Base-by-base conservation (phyloP, 2,329 filamentous ascomycete species). In the Capronia americana region DNA sequence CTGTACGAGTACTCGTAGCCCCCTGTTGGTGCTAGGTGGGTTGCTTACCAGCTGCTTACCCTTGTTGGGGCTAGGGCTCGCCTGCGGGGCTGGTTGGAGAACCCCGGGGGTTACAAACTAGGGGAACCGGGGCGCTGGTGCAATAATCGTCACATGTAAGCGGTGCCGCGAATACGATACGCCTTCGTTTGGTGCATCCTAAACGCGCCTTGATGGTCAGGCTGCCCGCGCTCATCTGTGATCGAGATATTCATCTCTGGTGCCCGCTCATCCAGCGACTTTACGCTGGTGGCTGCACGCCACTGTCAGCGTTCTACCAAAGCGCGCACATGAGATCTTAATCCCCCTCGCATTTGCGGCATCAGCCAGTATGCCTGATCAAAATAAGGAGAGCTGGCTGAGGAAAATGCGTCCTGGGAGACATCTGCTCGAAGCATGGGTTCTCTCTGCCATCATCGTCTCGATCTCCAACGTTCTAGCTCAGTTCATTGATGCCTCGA, bases 401-500 rank as follows among this genome's bases (percentile, higher is more conserved):
- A 12, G 38, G 20, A 61, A 61, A 24, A 24, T 54, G 28, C 46
- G 48, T 6, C 58, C 58, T 4, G 58, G 58, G 17, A 61, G 86
- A 88, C 82, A 82, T 2, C 83, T 87, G 68, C 76, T 82, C 56
- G 81, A 79, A 67, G 83, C 85, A 61, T 86, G 84, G 32, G 70
- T 87, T 34, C 85, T 86, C 74, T 82, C 85, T 23, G 79, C 82
- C 7, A 74, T 78, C 50, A 79, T 87, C 10, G 85, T 84, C 24
- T 81, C 82, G 5, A 76, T 78, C 17, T 87, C 85, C 34, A 87
- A 87, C 71, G 73, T 87, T 48, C 76, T 85, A 58, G 85, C 85
- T 26, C 86, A 88, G 72, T 76, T 82, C 34, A 82, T 87, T 69
- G 79, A 83, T 46, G 80, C 84, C 17, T 84, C 83, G 70, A 80